A percentile compares a stretch with the other conserved stretches of the same genome.
Evolutionary conservation across 352 stramenopile genomes (phyloP).

Genomic region (Paralagenidium karlingii): DNA sequence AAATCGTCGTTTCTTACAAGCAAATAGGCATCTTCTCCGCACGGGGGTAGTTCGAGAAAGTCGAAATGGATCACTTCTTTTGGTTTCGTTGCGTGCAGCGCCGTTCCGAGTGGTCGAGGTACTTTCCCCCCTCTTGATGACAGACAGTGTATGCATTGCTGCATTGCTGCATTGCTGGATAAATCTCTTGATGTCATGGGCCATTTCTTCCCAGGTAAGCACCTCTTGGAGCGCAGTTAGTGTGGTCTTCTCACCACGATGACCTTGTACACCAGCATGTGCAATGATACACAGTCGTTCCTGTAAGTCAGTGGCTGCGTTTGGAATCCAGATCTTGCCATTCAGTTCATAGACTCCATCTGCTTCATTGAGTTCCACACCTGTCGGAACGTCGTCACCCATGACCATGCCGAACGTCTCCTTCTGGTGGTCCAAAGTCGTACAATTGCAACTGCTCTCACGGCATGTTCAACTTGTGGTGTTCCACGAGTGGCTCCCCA

Average conservation of each 20-base stretch:
- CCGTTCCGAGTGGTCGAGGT: slow-evolving; percentile 8
- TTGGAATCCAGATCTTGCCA: slow-evolving; percentile 11
- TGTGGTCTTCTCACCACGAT: slow-evolving; percentile 10
- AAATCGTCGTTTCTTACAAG: slow-evolving; percentile 18
- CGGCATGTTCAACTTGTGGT: neutral
- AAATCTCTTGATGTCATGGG: slow-evolving; percentile 6
- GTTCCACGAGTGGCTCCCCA: slow-evolving; percentile 3
- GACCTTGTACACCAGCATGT: slow-evolving; percentile 8
- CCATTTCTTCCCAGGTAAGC: slow-evolving; percentile 7
- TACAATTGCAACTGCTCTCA: neutral
- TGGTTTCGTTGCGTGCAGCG: slow-evolving; percentile 11
- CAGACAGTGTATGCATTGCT: slow-evolving; percentile 3
- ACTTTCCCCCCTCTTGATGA: slow-evolving; percentile 1
- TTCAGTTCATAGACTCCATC: neutral
- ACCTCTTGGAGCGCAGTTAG: neutral
- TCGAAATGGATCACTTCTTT: slow-evolving; percentile 27
- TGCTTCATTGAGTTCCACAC: neutral
- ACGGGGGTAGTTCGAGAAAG: slow-evolving; percentile 10
- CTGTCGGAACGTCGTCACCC: neutral
- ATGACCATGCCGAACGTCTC: neutral
- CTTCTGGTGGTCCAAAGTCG: slow-evolving; percentile 7
- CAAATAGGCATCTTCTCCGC: slow-evolving; percentile 9
- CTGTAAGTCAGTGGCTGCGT: slow-evolving; percentile 8
- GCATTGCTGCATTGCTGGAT: too few relatives aligned
- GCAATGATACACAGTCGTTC: slow-evolving; percentile 10